Evolutionary conservation across 345 rosid species (phyloP).

Genomic region (Clarkia xantiana): DNA sequence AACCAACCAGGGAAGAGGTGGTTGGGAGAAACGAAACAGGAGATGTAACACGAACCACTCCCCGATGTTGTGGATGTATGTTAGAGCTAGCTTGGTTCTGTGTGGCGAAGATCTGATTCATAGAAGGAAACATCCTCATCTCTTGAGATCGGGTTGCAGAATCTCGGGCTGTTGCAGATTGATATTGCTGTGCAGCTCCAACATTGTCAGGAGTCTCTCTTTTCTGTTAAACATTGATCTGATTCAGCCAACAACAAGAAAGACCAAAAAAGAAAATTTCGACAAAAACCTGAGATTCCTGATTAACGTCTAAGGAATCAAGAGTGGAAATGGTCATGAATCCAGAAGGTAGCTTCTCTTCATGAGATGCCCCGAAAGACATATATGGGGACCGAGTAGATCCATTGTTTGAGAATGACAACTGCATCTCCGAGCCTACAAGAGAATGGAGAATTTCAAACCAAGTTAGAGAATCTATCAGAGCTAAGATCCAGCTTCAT

Average conservation of each 20-base stretch:
- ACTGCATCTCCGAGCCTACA: slow-evolving; percentile 20
- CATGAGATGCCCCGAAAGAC: slow-evolving; percentile 49
- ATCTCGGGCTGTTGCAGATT: slow-evolving; percentile 12
- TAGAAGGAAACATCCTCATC: slow-evolving; percentile 31
- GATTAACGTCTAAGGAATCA: slow-evolving; percentile 23
- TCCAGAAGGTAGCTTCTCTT: slow-evolving; percentile 25
- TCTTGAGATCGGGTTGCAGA: slow-evolving; percentile 22
- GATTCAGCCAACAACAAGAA: no score
- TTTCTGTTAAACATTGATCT: slow-evolving; percentile 14
- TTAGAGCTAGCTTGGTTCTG: slow-evolving; percentile 18
- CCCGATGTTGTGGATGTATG: slow-evolving; percentile 22
- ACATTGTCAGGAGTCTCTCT: slow-evolving; percentile 14
- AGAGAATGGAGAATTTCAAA: slow-evolving; percentile 3
- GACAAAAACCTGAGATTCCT: slow-evolving; percentile 36
- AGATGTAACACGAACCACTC: slow-evolving; percentile 16
- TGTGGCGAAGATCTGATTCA: slow-evolving; percentile 26
- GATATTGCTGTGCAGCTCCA: slow-evolving; percentile 16
- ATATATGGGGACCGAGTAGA: slow-evolving; percentile 26
- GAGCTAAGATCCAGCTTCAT: background rate
- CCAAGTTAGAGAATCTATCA: background rate
- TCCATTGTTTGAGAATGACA: slow-evolving; percentile 37
- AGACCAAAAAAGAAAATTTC: no score
- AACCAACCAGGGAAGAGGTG: slow-evolving; percentile 20
- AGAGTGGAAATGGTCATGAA: slow-evolving; percentile 16
- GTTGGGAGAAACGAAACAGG: slow-evolving; percentile 26